Evolutionary conservation across 805 yeast species (phyloP).

Genomic region (Sungouiozyma ichnusensis): DNA sequence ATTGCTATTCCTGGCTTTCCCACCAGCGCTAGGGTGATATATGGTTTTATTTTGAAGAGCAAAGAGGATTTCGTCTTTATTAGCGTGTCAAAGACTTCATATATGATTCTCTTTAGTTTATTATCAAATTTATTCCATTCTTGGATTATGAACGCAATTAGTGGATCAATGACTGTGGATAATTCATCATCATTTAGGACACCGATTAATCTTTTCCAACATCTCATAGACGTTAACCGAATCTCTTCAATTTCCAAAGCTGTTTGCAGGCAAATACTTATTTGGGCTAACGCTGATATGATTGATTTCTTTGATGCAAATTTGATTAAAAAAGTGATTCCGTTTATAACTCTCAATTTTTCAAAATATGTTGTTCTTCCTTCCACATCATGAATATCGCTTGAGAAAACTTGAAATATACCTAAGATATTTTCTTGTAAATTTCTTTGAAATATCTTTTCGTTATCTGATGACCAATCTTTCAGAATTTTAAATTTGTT

Average conservation of each 20-base stretch:
- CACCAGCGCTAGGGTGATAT: slow-evolving; percentile 61
- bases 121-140: slow-evolving; percentile 45
- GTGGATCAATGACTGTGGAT: slow-evolving; percentile 58
- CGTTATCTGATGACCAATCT: slow-evolving; percentile 22
- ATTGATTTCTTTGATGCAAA: slow-evolving; percentile 41
- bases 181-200: slow-evolving; percentile 48
- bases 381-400: slow-evolving; percentile 60
- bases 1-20: slow-evolving; percentile 44
- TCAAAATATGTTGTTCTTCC: slow-evolving; percentile 66
- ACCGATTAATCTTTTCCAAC: slow-evolving; percentile 56
- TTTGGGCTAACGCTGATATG: slow-evolving; percentile 68
- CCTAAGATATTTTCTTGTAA: slow-evolving; percentile 58
- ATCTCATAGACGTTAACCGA: slow-evolving; percentile 49
- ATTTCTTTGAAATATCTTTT: slow-evolving; percentile 30
- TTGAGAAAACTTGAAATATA: slow-evolving; percentile 68
- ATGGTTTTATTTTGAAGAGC: slow-evolving; percentile 19
- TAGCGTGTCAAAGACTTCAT: slow-evolving; percentile 35
- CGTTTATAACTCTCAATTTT: slow-evolving; percentile 60
- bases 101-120: slow-evolving; percentile 41
- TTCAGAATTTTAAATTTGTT: slow-evolving; percentile 18
- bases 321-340: slow-evolving; percentile 57
- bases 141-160: slow-evolving; percentile 64
- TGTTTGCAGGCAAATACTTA: slow-evolving; percentile 76
- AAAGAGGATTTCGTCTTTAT: slow-evolving; percentile 14
- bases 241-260: slow-evolving; percentile 56